A percentile compares a stretch with the other conserved stretches of the same genome.
Conservation (phyloP, 1,139 yeast genomes). For the Yamadazyma pseudoaaseri region DNA sequence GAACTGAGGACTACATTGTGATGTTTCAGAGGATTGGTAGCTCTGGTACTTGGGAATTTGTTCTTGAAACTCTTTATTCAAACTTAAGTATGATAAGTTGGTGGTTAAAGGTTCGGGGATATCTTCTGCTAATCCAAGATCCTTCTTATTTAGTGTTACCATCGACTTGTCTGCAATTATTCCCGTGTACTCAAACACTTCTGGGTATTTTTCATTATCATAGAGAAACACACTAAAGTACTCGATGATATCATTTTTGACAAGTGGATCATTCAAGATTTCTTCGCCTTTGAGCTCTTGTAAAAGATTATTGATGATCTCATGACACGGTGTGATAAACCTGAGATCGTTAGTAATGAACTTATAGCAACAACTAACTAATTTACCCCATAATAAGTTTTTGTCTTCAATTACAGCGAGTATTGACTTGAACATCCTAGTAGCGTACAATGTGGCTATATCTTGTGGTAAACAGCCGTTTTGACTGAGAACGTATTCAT, state of each 20-base stretch:
- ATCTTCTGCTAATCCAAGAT: too few relatives aligned
- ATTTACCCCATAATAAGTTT: slow-evolving; percentile 4
- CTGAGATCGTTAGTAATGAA: slow-evolving; percentile 5
- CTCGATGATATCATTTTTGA: slow-evolving; percentile 9
- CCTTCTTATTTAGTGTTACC: slow-evolving; percentile 3
- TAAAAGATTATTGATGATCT: slow-evolving; percentile 3
- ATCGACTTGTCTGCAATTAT: slow-evolving; percentile 1
- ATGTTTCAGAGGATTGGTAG: background rate
- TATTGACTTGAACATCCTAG: background rate
- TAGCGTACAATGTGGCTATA: background rate
- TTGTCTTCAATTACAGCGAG: background rate
- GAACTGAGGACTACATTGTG: slow-evolving; percentile 1
- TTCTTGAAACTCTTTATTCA: background rate
- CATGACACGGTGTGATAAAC: slow-evolving; percentile 4
- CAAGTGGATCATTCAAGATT: slow-evolving; percentile 18
- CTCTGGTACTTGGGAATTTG: slow-evolving; percentile 1
- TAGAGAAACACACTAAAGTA: slow-evolving; percentile 3
- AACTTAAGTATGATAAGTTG: slow-evolving; percentile 4
- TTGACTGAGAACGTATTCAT: slow-evolving; percentile 1
- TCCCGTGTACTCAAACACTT: slow-evolving; percentile 3
- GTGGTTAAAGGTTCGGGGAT: slow-evolving; percentile 3
- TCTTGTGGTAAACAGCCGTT: background rate
- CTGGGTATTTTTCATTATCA: slow-evolving; percentile 1
- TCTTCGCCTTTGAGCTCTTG: background rate
- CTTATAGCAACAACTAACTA: slow-evolving; percentile 1